Conservation (phyloP, 768 basidiomycete genomes). For the Pulveroboletus sp. region DNA sequence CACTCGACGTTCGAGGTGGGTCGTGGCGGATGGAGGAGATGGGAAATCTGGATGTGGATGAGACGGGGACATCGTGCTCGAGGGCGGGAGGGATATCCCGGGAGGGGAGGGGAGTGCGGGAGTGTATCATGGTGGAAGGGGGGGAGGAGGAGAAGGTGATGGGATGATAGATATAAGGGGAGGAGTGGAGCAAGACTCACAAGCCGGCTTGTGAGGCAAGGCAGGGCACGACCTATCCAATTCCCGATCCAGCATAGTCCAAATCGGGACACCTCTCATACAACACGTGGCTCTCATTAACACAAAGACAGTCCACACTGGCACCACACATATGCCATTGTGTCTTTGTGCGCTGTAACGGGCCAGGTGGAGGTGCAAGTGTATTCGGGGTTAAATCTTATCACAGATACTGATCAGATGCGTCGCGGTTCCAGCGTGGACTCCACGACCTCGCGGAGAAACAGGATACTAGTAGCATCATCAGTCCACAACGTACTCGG, state of each 20-base stretch:
- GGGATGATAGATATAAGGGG: slow-evolving; percentile 10
- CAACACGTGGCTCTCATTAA: slow-evolving; percentile 28
- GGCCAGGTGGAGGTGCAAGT: slow-evolving; percentile 2
- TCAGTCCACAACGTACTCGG: slow-evolving; percentile 31
- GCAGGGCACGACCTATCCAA: slow-evolving; percentile 31
- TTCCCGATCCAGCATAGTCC: slow-evolving; percentile 27
- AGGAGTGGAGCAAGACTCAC: slow-evolving; percentile 16
- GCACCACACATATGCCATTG: not conserved
- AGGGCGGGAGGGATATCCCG: slow-evolving; percentile 14
- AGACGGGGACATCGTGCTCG: slow-evolving; percentile 24
- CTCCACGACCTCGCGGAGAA: slow-evolving; percentile 27
- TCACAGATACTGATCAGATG: slow-evolving; percentile 22
- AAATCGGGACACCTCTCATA: slow-evolving; percentile 22
- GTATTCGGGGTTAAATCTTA: too few relatives aligned
- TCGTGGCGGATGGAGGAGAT: slow-evolving; percentile 38
- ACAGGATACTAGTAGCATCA: too few relatives aligned
- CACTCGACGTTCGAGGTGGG: slow-evolving; percentile 19
- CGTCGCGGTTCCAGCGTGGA: slow-evolving; percentile 29
- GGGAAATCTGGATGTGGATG: slow-evolving; percentile 29
- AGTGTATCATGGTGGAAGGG: slow-evolving; percentile 1
- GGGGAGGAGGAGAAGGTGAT: slow-evolving; percentile 8
- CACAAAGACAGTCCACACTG: not conserved
- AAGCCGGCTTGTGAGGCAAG: slow-evolving; percentile 31
- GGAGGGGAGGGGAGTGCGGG: slow-evolving; percentile 1
- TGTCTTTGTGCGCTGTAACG: slow-evolving; percentile 1